Percentiles rank a stretch among this genome's conserved stretches.
These are phyloP conservation scores for Inonotus hispidus DNA, from an alignment of 1,284 basidiomycete species.

Conservation along the genomic window DNA sequence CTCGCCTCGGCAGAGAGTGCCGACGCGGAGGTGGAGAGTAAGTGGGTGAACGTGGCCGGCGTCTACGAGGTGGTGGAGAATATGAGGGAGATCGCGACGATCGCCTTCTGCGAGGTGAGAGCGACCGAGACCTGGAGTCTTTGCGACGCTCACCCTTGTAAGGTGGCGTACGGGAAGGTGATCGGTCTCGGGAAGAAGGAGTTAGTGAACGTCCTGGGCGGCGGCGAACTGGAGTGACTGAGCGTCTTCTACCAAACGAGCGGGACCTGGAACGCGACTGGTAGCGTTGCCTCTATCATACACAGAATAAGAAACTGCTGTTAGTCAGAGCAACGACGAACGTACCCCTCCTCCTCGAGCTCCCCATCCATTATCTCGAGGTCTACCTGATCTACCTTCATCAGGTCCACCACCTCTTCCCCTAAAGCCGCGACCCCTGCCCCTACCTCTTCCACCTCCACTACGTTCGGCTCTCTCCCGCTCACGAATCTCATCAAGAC, in stretches of 20 bases:
- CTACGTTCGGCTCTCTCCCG: conserved; percentile 45
- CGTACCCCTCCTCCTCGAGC: conserved; percentile 40
- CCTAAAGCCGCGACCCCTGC: conserved; percentile 41
- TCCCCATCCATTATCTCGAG: conserved; percentile 37
- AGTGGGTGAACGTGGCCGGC: conserved; percentile 45
- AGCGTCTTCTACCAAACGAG: conserved; percentile 14
- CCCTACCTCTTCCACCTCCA: conserved; percentile 38
- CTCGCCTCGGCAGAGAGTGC: conserved; percentile 28
- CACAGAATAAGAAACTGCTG: background rate
- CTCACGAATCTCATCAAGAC: conserved; percentile 64
- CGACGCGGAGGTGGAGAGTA: conserved; percentile 47
- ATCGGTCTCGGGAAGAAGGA: conserved; percentile 21
- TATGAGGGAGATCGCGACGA: conserved; percentile 20
- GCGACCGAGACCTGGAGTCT: conserved; percentile 28
- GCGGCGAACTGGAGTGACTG: conserved; percentile 17
- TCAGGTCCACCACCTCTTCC: conserved; percentile 40
- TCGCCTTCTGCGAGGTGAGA: conserved; percentile 25
- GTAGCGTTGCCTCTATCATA: conserved; percentile 21
- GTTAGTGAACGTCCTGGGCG: conserved; percentile 24
- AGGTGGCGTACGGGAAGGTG: conserved; percentile 14
- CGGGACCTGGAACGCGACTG: conserved; percentile 24
- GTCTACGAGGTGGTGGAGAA: conserved; percentile 35
- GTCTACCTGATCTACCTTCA: conserved; percentile 36
- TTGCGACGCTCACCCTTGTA: conserved; percentile 10
- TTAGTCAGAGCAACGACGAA: conserved; percentile 23